These are phyloP conservation scores for Colletotrichum echinochloae DNA, from an alignment of 2,329 filamentous ascomycete genomes.

Conservation along the genomic window DNA sequence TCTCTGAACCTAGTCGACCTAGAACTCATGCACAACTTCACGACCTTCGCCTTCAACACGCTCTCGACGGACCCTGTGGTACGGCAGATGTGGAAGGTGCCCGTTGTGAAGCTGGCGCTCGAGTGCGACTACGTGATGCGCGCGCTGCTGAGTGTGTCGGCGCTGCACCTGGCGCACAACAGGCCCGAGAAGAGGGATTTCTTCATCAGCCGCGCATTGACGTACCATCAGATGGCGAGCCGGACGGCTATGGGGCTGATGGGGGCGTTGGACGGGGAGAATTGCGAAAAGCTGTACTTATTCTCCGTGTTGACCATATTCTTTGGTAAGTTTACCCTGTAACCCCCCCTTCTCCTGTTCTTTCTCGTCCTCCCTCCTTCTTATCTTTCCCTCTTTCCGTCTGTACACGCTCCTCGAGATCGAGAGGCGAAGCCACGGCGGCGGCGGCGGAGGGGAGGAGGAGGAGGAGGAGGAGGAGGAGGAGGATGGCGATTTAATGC, in stretches of 20 bases:
- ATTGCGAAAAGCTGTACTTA: slow-evolving; percentile 45
- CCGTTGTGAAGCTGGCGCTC: slow-evolving; percentile 60
- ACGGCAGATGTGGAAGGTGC: slow-evolving; percentile 60
- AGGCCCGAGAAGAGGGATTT: slow-evolving; percentile 51
- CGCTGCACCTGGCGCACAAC: slow-evolving; percentile 60
- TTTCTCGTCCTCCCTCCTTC: too few relatives aligned
- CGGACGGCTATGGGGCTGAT: slow-evolving; percentile 41
- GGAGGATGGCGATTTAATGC: background rate
- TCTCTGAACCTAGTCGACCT: slow-evolving; percentile 58
- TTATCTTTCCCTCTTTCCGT: background rate
- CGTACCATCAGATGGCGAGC: slow-evolving; percentile 41
- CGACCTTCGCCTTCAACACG: slow-evolving; percentile 61
- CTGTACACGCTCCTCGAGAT: too few relatives aligned
- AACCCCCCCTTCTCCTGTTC: background rate
- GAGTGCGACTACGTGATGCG: slow-evolving; percentile 62
- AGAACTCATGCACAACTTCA: slow-evolving; percentile 66
- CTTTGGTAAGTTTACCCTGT: slow-evolving; percentile 43
- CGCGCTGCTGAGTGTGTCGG: slow-evolving; percentile 62
- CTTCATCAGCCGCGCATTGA: slow-evolving; percentile 48
- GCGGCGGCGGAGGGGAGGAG: too few relatives aligned
- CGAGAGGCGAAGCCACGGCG: background rate
- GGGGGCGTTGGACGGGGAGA: slow-evolving; percentile 39
- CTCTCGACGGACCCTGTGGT: slow-evolving; percentile 56
- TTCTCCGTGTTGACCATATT: slow-evolving; percentile 52
- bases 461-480: too few relatives aligned